Evolutionary conservation across 2,329 filamentous ascomycete species (phyloP).

Genomic region (Phoma sp.): DNA sequence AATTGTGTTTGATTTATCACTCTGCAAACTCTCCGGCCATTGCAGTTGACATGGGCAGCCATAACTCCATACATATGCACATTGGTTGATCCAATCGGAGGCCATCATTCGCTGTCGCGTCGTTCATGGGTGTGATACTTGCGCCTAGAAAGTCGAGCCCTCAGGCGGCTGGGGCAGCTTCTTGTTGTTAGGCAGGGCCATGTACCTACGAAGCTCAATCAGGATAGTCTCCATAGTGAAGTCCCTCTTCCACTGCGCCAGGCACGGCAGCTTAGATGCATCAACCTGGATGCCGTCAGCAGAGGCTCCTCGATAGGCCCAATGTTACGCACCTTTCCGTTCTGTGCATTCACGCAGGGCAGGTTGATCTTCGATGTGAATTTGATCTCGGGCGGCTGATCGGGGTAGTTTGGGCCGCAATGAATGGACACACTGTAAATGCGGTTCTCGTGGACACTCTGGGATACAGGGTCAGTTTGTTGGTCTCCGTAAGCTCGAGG

Average conservation of each 20-base stretch:
- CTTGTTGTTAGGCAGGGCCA: conserved; percentile 91
- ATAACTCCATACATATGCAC: conserved; percentile 43
- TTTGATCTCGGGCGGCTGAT: conserved; percentile 84
- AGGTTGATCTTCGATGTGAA: conserved; percentile 96
- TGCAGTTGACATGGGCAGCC: conserved; percentile 20
- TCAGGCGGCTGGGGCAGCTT: conserved; percentile 94
- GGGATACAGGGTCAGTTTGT: conserved; percentile 8
- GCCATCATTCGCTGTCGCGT: conserved; percentile 8
- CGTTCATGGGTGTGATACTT: conserved; percentile 2
- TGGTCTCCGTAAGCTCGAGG: neutral
- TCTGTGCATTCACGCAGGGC: conserved; percentile 84
- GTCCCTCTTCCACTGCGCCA: conserved; percentile 88
- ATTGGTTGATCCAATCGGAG: conserved; percentile 16
- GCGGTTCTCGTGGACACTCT: conserved; percentile 97
- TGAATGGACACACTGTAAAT: conserved; percentile 99
- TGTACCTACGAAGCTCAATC: conserved; percentile 88
- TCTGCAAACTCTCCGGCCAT: conserved; percentile 5
- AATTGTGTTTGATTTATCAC: conserved; percentile 21
- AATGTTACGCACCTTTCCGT: conserved; percentile 66
- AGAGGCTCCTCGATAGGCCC: neutral
- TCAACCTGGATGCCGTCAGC: conserved; percentile 68
- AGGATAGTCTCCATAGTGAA: conserved; percentile 95
- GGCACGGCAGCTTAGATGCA: conserved; percentile 78
- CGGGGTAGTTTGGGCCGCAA: conserved; percentile 88
- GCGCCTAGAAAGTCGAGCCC: conserved; percentile 66